Conservation (phyloP, 139 green algal genomes). For the Deuterostichococcus epilithicus region DNA sequence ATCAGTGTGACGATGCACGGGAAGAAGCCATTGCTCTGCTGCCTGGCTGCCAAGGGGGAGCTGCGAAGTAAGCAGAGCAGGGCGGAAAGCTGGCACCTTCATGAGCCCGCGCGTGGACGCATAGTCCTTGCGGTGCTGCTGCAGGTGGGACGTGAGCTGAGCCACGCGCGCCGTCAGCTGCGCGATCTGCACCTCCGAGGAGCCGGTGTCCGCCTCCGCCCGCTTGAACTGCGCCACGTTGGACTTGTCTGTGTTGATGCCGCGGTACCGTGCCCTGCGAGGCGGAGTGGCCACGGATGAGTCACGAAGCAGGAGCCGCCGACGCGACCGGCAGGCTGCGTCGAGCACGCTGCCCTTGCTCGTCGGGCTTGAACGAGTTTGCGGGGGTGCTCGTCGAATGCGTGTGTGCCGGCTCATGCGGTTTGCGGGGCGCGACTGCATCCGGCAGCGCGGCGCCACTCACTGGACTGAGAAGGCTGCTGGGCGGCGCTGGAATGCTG, state of each 20-base stretch:
- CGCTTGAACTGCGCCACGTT: constrained; percentile 39
- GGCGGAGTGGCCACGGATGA: not conserved
- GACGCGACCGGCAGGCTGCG: not conserved
- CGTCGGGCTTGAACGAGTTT: not conserved
- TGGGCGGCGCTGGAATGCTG: not conserved
- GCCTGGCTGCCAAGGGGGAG: too few species aligned
- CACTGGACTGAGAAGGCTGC: not conserved
- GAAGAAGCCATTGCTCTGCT: too few species aligned
- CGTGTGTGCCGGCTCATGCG: not conserved
- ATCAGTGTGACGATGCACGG: too few species aligned
- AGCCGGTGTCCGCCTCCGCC: constrained; percentile 38
- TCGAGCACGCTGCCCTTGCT: not conserved
- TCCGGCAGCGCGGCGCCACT: not conserved
- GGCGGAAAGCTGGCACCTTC: constrained; percentile 29
- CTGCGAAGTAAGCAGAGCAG: not conserved
- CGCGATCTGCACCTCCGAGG: constrained; percentile 54
- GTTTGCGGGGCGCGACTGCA: too few species aligned
- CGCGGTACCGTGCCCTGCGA: constrained; percentile 38
- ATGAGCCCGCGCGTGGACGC: constrained; percentile 43
- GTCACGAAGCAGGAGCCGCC: not conserved
- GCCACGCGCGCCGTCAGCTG: constrained; percentile 42
- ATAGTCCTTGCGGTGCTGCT: constrained; percentile 59
- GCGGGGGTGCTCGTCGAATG: not conserved
- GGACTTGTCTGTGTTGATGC: constrained; percentile 44
- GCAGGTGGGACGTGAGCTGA: constrained; percentile 59